Conservation (phyloP, 177 flowering plant species). For the Vitis hybrid region DNA sequence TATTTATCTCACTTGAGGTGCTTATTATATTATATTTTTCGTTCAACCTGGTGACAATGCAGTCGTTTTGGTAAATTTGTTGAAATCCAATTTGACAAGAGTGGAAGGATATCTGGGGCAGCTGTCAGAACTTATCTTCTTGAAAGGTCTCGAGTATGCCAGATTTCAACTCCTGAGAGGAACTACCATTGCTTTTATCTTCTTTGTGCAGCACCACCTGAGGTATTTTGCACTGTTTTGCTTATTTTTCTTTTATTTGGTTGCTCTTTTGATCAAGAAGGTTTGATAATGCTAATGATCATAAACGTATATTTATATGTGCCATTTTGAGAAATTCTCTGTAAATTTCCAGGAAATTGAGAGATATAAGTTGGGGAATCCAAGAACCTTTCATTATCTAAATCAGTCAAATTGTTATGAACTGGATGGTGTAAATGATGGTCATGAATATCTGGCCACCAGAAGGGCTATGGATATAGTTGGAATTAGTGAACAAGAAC, state of each 20-base stretch:
- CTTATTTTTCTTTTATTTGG: neutral
- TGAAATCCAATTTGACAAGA: constrained; percentile 80
- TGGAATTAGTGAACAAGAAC: constrained; percentile 72
- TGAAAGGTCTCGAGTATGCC: constrained; percentile 83
- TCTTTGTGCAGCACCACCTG: constrained; percentile 77
- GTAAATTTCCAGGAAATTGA: constrained; percentile 50
- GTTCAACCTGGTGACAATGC: constrained; percentile 15
- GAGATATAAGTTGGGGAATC: constrained; percentile 54
- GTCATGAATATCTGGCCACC: constrained; percentile 73
- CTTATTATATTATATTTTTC: constrained; percentile 11
- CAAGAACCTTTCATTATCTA: constrained; percentile 61
- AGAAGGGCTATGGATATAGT: constrained; percentile 84
- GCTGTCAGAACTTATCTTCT: constrained; percentile 75
- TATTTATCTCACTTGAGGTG: neutral
- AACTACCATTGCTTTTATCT: constrained; percentile 84
- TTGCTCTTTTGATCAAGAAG: too few relatives aligned
- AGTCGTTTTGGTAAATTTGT: constrained; percentile 90
- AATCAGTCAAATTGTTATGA: constrained; percentile 71
- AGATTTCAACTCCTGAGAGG: constrained; percentile 74
- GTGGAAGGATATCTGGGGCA: constrained; percentile 76
- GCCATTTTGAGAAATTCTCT: neutral
- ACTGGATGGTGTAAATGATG: constrained; percentile 68
- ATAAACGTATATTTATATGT: neutral
- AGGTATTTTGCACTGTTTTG: constrained; percentile 42
- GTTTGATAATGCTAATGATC: too few relatives aligned